Base-by-base conservation (phyloP, 495 filamentous ascomycete genomes). In the Halenospora varia region DNA sequence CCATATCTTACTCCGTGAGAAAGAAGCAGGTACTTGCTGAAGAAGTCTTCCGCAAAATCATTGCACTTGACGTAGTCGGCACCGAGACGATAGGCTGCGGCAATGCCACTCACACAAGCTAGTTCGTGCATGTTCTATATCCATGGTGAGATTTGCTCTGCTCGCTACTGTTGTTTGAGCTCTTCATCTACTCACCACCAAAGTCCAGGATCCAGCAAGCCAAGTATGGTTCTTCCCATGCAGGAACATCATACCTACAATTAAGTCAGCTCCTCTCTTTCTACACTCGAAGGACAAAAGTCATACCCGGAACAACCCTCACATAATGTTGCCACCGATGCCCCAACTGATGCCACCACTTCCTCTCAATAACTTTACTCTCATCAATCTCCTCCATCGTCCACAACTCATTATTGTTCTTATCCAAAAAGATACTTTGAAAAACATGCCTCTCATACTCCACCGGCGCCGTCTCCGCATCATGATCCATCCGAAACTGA, bases 261-360 rank as follows among this genome's bases (percentile, higher is more conserved):
- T 82, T 6, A 2, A 26, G 23, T 51, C 48, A 25, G 23, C 15
- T n/a, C n/a, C 3, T 2, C 2, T 24, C 10, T 13, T 23, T 41
- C 2, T 0, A 42, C 17, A 9, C 4, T 18, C 11, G 11, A 10
- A 17, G 13, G 15, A 23, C n/a, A 18, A n/a, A 20, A n/a, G 17
- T 17, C 35, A n/a, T 45, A 62, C 54, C 54, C 15, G 60, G 60
- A 17, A 64, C 62, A 46, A 93, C 90, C 9, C 86, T 76, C 0
- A 85, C 68, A 67, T 92, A 93, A 66, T 95, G 90, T 59, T 88
- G 88, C 80, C 83, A 92, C 35, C 82, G 75, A 65, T 95, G 90
- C 18, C 89, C 88, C 20, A 92, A 82, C 67, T 92, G 89, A 65
- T 92, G 89, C 89, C 90, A 93, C 87, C 87, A 90, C 62, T 92